Percentiles rank a stretch among this genome's conserved stretches.
phyloP scores from a whole-genome alignment of 2,329 filamentous ascomycete species.

The Tolypocladium tropicale region DNA sequence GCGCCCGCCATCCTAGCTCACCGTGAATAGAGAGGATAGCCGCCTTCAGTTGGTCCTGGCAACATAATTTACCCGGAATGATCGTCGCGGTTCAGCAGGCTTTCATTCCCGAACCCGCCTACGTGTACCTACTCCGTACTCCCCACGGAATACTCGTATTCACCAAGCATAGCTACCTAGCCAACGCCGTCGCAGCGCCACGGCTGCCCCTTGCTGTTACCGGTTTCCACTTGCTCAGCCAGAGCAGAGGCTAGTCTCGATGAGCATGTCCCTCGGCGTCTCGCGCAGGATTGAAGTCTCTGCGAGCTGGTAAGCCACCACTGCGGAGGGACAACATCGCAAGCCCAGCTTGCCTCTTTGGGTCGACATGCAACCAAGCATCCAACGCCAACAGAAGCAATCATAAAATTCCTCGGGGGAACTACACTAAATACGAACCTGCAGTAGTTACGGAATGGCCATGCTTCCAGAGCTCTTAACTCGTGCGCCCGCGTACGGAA shows the following conservation, averaged over 20 bases:
- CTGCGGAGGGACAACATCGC: too few species aligned
- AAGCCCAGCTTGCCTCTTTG: background rate
- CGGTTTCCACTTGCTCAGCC: too few species aligned
- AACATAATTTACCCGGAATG: too few species aligned
- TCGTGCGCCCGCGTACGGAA: background rate
- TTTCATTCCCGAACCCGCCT: too few species aligned
- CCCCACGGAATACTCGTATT: too few species aligned
- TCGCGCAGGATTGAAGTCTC: background rate
- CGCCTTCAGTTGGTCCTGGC: background rate
- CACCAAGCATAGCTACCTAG: too few species aligned
- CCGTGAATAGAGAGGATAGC: background rate
- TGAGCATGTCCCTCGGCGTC: background rate
- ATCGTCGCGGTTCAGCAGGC: background rate
- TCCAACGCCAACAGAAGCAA: slow-evolving; percentile 14
- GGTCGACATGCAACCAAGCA: background rate
- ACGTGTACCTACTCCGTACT: too few species aligned
- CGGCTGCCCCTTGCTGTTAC: too few species aligned
- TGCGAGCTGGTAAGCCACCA: background rate
- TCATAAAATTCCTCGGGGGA: slow-evolving; percentile 19
- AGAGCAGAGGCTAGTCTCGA: too few species aligned
- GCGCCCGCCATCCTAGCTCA: too few species aligned
- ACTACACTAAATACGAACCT: slow-evolving; percentile 13
- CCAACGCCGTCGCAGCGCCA: background rate
- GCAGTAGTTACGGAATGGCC: background rate
- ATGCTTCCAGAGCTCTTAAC: background rate